phyloP scores from a whole-genome alignment of 371 early-diverging fungal species.

The Smittium culicis region DNA sequence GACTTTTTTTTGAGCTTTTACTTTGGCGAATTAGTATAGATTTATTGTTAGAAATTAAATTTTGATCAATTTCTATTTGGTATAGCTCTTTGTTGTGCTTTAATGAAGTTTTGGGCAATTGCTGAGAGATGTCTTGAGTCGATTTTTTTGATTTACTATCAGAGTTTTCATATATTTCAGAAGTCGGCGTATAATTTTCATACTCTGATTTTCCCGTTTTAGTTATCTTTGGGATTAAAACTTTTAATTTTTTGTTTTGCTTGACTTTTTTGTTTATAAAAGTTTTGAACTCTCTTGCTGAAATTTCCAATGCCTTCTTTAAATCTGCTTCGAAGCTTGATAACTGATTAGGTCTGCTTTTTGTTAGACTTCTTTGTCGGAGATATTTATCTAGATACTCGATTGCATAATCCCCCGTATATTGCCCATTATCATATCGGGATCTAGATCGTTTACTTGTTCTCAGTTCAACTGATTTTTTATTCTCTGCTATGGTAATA shows the following conservation, averaged over 20 bases:
- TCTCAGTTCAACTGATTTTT: not conserved
- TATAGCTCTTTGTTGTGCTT: too few species aligned
- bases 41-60: not conserved
- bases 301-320: not conserved
- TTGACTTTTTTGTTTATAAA: constrained; percentile 2
- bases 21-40: too few species aligned
- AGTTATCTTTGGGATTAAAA: not conserved
- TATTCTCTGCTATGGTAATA: not conserved
- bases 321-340: not conserved
- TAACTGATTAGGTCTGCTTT: not conserved
- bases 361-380: not conserved
- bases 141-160: not conserved
- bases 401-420: constrained; percentile 3
- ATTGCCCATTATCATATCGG: not conserved
- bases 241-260: not conserved
- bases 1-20: too few species aligned
- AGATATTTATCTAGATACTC: constrained; percentile 7
- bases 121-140: not conserved
- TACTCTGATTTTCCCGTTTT: not conserved
- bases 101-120: not conserved
- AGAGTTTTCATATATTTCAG: not conserved
- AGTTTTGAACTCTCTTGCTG: not conserved
- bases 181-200: not conserved
- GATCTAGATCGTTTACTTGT: not conserved
- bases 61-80: too few species aligned